These are phyloP conservation scores for Colletotrichum gigasporum DNA, from an alignment of 2,329 filamentous ascomycete genomes.

Conservation along the genomic window DNA sequence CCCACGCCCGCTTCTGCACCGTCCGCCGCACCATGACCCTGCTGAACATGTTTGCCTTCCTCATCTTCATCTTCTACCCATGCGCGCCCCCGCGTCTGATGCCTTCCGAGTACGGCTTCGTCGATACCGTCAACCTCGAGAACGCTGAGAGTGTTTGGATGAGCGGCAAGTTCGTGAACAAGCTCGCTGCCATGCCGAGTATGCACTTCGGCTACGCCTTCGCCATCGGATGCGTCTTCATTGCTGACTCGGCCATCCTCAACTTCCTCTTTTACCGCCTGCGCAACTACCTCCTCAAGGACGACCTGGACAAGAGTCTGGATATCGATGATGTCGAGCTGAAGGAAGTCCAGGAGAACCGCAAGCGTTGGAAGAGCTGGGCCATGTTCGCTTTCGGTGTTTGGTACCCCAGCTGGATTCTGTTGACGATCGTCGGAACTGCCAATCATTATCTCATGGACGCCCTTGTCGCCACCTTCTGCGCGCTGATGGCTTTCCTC, in stretches of 20 bases:
- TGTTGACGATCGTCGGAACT: constrained; percentile 68
- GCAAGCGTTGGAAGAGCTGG: constrained; percentile 40
- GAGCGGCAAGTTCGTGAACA: constrained; percentile 65
- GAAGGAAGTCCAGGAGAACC: constrained; percentile 33
- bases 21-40: constrained; percentile 59
- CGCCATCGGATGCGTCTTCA: constrained; percentile 60
- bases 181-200: constrained; percentile 66
- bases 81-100: constrained; percentile 72
- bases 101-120: constrained; percentile 67
- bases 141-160: constrained; percentile 72
- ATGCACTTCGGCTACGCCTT: constrained; percentile 67
- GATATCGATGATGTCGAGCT: constrained; percentile 33
- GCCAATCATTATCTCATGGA: constrained; percentile 74
- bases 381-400: constrained; percentile 51
- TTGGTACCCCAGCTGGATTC: constrained; percentile 61
- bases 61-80: constrained; percentile 70
- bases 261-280: constrained; percentile 40
- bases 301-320: constrained; percentile 28
- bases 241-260: constrained; percentile 62
- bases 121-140: constrained; percentile 66
- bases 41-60: constrained; percentile 68
- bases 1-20: constrained; percentile 45
- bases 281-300: constrained; percentile 33
- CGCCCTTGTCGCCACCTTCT: constrained; percentile 69
- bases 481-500: constrained; percentile 68